Evolutionary conservation across 495 filamentous ascomycete genomes (phyloP).

Genomic region (Parmelia sp.): DNA sequence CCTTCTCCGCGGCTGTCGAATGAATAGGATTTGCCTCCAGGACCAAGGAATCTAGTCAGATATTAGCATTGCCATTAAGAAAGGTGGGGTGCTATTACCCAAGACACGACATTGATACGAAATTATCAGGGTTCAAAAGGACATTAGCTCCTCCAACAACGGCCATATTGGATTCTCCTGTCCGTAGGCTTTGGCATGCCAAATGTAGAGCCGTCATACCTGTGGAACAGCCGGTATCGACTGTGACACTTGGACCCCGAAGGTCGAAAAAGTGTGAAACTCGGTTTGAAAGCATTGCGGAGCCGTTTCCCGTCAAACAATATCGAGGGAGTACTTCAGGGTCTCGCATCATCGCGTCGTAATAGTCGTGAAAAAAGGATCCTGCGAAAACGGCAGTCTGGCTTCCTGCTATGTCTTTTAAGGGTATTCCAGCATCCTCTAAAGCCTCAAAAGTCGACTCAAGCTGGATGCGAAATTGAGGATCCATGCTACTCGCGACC

Average conservation of each 20-base stretch:
- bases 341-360: background rate
- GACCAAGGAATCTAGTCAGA: background rate
- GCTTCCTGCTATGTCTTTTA: background rate
- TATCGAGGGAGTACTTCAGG: background rate
- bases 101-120: background rate
- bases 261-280: background rate
- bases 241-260: background rate
- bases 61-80: too few species aligned
- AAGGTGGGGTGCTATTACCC: too few species aligned
- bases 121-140: background rate
- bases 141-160: background rate
- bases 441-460: too few species aligned
- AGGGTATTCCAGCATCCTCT: background rate
- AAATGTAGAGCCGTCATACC: background rate
- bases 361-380: background rate
- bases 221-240: background rate
- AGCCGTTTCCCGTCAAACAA: background rate
- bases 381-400: background rate
- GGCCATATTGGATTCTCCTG: background rate
- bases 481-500: too few species aligned
- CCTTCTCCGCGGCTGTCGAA: background rate
- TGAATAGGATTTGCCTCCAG: background rate
- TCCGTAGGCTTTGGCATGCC: background rate
- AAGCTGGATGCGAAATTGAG: too few species aligned
- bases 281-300: background rate